Evolutionary conservation across 2,329 filamentous ascomycete genomes (phyloP), one percentile per base, ranked within the genome.

Genomic region (Aureobasidium pullulans): DNA sequence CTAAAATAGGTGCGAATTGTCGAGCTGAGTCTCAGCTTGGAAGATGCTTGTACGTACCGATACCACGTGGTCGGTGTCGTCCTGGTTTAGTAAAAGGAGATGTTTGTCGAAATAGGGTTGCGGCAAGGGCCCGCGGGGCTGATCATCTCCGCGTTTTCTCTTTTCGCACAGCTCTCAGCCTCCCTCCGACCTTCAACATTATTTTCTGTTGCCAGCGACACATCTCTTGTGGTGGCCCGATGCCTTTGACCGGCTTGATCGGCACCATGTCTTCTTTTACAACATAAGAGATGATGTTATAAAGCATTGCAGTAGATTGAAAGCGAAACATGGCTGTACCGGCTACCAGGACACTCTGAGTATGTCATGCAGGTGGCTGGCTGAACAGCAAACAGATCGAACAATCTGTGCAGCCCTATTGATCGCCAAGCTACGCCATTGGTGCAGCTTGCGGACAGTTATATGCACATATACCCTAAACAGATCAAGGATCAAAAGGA

Each of bases 321-420:
- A 31, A 8, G 7, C 28, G 50, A 32, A 23, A 53, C 49, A 31
- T 42, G 36, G 49, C 49, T 32, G 52, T 44, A 16, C 52, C 52
- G 29, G 39, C 39, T 36, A 43, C 40, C 31, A 44, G 40, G 39
- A 36, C 52, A 56, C 52, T 56, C 39, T 56, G 36, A 56, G 29
- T 6, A 44, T 34, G 29, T 56, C 34, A 40, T 44, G 52, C 52
- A 56, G 39, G 53, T 57, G 53, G 53, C 53, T 57, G 34, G 53
- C 53, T 57, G 53, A 39, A 28, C n/a, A 56, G 53, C 53, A 57
- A 57, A 57, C 53, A 47, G 40, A 39, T 36, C n/a, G 32, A 47
- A 47, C 50, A 44, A 36, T 54, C 28, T n/a, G 13, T 57, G 34
- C 53, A 47, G 53, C 53, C 53, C 53, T 39, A 11, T 19, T 6